phyloP scores from a whole-genome alignment of 225 moss, liverwort and hornwort species.

The Sphagnum contortum region DNA sequence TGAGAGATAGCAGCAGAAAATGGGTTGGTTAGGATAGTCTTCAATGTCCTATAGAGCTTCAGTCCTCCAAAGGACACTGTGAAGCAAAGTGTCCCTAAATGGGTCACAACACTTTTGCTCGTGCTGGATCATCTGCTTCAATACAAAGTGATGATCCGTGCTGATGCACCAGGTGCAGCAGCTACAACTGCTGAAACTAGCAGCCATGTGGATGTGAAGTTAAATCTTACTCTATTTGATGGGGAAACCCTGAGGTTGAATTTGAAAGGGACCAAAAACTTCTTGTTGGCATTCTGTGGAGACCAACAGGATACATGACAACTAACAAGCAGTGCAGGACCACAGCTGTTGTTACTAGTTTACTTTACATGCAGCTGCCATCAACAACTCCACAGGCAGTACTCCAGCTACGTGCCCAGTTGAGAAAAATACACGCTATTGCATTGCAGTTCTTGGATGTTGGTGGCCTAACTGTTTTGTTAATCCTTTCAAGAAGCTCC shows the following conservation, averaged over 20 bases:
- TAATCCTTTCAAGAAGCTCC: conserved; percentile 52
- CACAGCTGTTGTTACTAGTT: conserved; percentile 55
- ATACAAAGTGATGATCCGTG: conserved; percentile 63
- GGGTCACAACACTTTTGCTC: conserved; percentile 73
- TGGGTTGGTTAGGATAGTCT: conserved; percentile 50
- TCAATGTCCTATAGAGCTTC: conserved; percentile 46
- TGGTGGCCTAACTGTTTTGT: conserved; percentile 62
- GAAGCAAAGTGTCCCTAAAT: conserved; percentile 60
- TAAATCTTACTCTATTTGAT: conserved; percentile 23
- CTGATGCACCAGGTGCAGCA: conserved; percentile 44
- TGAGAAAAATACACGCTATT: conserved; percentile 74
- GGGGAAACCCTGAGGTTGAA: conserved; percentile 26
- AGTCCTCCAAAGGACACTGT: conserved; percentile 24
- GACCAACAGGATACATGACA: conserved; percentile 70
- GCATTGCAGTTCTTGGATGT: conserved; percentile 77
- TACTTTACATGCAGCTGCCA: conserved; percentile 68
- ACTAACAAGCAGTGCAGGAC: conserved; percentile 60
- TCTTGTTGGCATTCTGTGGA: conserved; percentile 63
- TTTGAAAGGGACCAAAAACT: conserved; percentile 41
- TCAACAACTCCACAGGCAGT: conserved; percentile 75
- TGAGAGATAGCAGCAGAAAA: conserved; percentile 77
- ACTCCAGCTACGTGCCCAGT: conserved; percentile 77
- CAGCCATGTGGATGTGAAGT: conserved; percentile 41
- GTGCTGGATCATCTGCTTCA: conserved; percentile 83
- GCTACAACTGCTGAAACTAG: conserved; percentile 24